These are phyloP conservation scores for Eucommia ulmoides DNA, from an alignment of 257 asterid species.

Conservation along the genomic window DNA sequence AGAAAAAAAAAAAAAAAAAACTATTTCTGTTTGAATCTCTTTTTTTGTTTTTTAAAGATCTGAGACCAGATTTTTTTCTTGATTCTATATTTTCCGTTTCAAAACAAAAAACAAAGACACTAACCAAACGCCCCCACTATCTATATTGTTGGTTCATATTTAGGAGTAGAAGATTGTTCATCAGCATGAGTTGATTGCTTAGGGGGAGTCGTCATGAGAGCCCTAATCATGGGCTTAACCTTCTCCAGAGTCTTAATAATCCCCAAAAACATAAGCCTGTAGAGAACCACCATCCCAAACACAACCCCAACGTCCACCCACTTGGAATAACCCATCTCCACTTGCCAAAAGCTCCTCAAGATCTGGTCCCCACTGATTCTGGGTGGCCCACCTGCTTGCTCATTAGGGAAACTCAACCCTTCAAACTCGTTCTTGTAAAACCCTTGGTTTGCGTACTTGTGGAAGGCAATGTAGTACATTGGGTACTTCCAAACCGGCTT, in stretches of 20 bases:
- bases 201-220: background rate
- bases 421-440: slow-evolving; percentile 43
- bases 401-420: slow-evolving; percentile 30
- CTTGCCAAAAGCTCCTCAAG: slow-evolving; percentile 38
- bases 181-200: background rate
- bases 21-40: too few species aligned
- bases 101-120: too few species aligned
- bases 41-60: too few species aligned
- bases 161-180: background rate
- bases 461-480: slow-evolving; percentile 37
- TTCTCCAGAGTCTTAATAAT: slow-evolving; percentile 23
- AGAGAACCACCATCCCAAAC: slow-evolving; percentile 34
- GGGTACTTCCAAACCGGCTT: slow-evolving; percentile 46
- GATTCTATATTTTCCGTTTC: too few species aligned
- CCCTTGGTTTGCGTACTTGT: slow-evolving; percentile 45
- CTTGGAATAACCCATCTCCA: too few species aligned
- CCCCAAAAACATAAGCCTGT: slow-evolving; percentile 28
- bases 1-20: too few species aligned
- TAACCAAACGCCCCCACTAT: too few species aligned
- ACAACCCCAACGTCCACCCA: slow-evolving; percentile 39
- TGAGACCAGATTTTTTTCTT: too few species aligned
- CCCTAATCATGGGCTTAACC: slow-evolving; percentile 16
- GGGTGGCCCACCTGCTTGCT: slow-evolving; percentile 14
- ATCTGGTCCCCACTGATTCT: slow-evolving; percentile 28
- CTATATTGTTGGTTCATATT: background rate